Evolutionary conservation across 106 monocot genomes (phyloP).

Genomic region (Vanilla planifolia): DNA sequence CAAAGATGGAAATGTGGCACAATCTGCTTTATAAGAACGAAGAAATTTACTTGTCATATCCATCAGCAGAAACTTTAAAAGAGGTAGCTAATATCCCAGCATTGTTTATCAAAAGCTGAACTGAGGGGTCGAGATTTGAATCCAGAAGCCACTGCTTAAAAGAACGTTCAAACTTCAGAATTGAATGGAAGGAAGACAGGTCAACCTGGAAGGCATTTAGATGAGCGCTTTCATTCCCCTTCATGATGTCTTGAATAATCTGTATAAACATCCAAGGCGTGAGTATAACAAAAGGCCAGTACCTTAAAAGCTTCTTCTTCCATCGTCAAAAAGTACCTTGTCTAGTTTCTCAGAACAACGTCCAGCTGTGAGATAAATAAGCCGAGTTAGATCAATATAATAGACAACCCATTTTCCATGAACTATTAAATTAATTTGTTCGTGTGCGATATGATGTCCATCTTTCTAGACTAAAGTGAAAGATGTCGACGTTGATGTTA

Average conservation of each 20-base stretch:
- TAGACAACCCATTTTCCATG: too few relatives aligned
- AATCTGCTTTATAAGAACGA: neutral
- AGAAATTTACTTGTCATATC: conserved; percentile 69
- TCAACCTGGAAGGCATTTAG: conserved; percentile 58
- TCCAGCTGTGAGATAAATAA: conserved; percentile 38
- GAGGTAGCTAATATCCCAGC: conserved; percentile 80
- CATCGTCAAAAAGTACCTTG: conserved; percentile 28
- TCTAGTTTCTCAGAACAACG: conserved; percentile 29
- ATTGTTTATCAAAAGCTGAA: conserved; percentile 93
- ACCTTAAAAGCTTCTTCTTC: neutral
- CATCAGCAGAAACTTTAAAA: conserved; percentile 55
- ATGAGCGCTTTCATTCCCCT: conserved; percentile 28
- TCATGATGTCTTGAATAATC: conserved; percentile 65
- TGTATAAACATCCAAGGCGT: conserved; percentile 17
- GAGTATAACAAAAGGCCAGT: neutral
- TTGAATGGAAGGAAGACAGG: conserved; percentile 59
- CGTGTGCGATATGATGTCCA: too few relatives aligned
- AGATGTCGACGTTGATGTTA: too few relatives aligned
- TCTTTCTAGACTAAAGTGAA: too few relatives aligned
- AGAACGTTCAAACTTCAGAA: conserved; percentile 63
- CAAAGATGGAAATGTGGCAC: neutral
- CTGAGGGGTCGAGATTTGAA: conserved; percentile 46
- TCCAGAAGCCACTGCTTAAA: conserved; percentile 66
- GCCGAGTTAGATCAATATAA: too few relatives aligned
- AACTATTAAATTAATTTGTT: too few relatives aligned